Evolutionary conservation across 2,329 filamentous ascomycete genomes (phyloP), one percentile per base, ranked within the genome.

Genomic region (Verticillium alfalfae): DNA sequence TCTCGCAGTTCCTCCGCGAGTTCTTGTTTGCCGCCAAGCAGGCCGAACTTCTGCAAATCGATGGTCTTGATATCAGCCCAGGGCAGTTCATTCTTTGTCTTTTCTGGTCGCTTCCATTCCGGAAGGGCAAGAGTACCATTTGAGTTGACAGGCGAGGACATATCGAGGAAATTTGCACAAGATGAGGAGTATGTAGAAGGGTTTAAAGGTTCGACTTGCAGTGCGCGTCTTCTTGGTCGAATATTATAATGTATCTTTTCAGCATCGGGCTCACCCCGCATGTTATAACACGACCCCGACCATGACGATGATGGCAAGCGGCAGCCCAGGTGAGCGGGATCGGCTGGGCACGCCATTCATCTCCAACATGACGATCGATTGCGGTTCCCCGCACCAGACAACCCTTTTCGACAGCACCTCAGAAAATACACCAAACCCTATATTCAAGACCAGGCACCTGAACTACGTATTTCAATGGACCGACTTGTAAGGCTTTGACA

Each of bases 61-160:
- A 85, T 76, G 2, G 80, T 83, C 10, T 83, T 75, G 5, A 85
- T 77, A 59, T 85, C 81, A 1, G 83, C 78, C 81, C 82, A 86
- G 2, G 64, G 67, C 4, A 72, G 58, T 9, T 69, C 62, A 7
- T 67, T 34, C 3, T 56, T 67, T 0, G 72, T 74, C 58, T 71
- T 70, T 16, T 64, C 59, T 2, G 71, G 72, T 4, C 70, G 65
- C 39, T 71, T 62, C 71, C 71, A 71, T 59, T 61, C 66, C 2
- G 67, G 67, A 55, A 70, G 52, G 9, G 59, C 57, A 6, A 66
- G 60, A 10, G 58, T 45, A 2, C 16, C 13, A 16, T 68, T 60
- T 13, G 63, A 26, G 5, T 49, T 26, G 3, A 61, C 39, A 18
- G 61, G 58, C 16, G 66, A 63, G 15, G 60, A 52, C 64, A 67